A percentile compares a stretch with the other conserved stretches of the same genome.
Conservation (phyloP, 768 basidiomycete genomes). For the Calocybe cyanea region DNA sequence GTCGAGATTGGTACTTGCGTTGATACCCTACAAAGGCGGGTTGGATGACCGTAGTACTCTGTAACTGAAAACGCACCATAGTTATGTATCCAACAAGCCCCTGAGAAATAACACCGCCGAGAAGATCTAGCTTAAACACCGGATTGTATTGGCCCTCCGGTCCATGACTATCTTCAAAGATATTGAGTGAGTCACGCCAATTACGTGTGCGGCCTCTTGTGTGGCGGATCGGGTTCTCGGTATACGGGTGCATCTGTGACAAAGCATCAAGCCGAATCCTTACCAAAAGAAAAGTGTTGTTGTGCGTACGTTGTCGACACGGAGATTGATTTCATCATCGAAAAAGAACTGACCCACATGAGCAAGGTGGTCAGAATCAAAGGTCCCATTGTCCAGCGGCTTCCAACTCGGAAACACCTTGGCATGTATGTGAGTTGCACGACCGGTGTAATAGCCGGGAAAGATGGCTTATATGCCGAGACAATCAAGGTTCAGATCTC, state of each 20-base stretch:
- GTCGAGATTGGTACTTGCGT: constrained; percentile 34
- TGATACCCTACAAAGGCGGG: constrained; percentile 30
- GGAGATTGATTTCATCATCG: constrained; percentile 46
- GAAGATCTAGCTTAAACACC: constrained; percentile 45
- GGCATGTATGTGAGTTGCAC: constrained; percentile 52
- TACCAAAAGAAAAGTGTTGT: not conserved
- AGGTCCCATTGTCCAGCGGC: constrained; percentile 39
- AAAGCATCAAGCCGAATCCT: not conserved
- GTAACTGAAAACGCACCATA: constrained; percentile 34
- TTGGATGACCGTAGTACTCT: too few relatives aligned
- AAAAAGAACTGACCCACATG: constrained; percentile 58
- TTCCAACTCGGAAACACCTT: constrained; percentile 53
- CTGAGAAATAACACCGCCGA: constrained; percentile 48
- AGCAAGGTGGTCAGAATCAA: constrained; percentile 37
- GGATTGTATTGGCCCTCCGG: constrained; percentile 49
- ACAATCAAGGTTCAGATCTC: not conserved
- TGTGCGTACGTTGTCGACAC: constrained; percentile 40
- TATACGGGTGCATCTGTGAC: constrained; percentile 50
- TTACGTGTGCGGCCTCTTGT: constrained; percentile 48
- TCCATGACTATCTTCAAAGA: constrained; percentile 48
- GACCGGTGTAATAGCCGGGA: constrained; percentile 55
- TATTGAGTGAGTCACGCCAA: constrained; percentile 49
- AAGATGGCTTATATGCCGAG: constrained; percentile 37
- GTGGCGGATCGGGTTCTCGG: constrained; percentile 44
- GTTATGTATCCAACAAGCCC: constrained; percentile 53